Conservation (phyloP, 345 rosid species). For the Brassica cretica region DNA sequence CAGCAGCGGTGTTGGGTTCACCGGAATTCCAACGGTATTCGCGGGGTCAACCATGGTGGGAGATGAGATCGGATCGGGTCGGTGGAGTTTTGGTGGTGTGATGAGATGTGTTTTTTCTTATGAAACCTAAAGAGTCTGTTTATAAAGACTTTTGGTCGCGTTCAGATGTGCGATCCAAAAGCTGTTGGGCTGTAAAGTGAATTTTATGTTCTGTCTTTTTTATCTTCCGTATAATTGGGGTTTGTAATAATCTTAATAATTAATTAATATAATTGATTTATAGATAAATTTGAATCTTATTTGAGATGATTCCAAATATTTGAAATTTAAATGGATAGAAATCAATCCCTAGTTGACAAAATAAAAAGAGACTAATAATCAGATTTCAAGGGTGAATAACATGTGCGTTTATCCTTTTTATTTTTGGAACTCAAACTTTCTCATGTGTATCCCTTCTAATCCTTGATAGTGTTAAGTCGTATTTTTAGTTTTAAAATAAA, state of each 20-base stretch:
- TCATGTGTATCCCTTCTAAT: too few species aligned
- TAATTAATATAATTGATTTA: not conserved
- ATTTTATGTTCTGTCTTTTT: constrained; percentile 19
- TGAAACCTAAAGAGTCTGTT: not conserved
- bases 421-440: too few species aligned
- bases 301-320: not conserved
- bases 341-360: not conserved
- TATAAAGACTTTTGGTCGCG: constrained; percentile 1
- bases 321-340: not conserved
- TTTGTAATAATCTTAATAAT: not conserved
- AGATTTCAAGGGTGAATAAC: not conserved
- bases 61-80: constrained; percentile 26
- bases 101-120: not conserved
- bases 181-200: constrained; percentile 22
- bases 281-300: not conserved
- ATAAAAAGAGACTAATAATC: not conserved
- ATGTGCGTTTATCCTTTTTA: not conserved
- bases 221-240: constrained; percentile 11
- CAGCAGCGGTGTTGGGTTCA: constrained; percentile 47
- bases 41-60: constrained; percentile 58
- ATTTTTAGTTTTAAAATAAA: not conserved
- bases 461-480: not conserved
- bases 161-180: constrained; percentile 7
- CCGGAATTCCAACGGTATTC: constrained; percentile 42
- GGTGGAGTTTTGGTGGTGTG: not conserved